phyloP scores from a whole-genome alignment of 768 basidiomycete genomes.

The Mrakia gelida region DNA sequence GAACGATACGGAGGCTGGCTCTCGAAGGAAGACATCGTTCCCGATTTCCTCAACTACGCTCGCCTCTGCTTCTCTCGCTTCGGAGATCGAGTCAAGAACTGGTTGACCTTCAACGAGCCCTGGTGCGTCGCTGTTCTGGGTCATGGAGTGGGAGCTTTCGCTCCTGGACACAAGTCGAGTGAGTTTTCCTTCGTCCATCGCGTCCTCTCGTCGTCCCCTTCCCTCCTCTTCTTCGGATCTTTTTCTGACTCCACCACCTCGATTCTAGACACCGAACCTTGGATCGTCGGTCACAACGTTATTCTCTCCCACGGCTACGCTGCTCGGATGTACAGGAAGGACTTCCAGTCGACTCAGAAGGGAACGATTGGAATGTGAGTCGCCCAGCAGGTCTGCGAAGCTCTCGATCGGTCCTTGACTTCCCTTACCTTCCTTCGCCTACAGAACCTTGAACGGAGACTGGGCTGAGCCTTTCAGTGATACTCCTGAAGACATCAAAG shows the following conservation, averaged over 20 bases:
- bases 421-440: too few relatives aligned
- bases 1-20: conserved; percentile 73
- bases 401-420: too few relatives aligned
- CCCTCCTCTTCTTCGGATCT: neutral
- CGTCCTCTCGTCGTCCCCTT: neutral
- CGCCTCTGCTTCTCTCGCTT: conserved; percentile 65
- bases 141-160: conserved; percentile 67
- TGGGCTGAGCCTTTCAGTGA: conserved; percentile 72
- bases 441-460: conserved; percentile 72
- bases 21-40: conserved; percentile 61
- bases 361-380: conserved; percentile 72
- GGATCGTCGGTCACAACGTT: conserved; percentile 62
- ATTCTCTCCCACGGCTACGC: conserved; percentile 67
- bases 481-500: conserved; percentile 62
- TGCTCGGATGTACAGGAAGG: conserved; percentile 61
- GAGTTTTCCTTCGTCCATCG: too few relatives aligned
- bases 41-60: conserved; percentile 62
- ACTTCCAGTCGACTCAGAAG: conserved; percentile 60
- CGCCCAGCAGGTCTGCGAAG: too few relatives aligned
- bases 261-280: conserved; percentile 36
- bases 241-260: neutral
- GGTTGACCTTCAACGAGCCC: conserved; percentile 65
- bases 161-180: conserved; percentile 65
- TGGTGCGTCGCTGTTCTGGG: conserved; percentile 65
- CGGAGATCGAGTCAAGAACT: conserved; percentile 70